phyloP scores from a whole-genome alignment of 2,329 filamentous ascomycete species.

The Fusarium setosum region DNA sequence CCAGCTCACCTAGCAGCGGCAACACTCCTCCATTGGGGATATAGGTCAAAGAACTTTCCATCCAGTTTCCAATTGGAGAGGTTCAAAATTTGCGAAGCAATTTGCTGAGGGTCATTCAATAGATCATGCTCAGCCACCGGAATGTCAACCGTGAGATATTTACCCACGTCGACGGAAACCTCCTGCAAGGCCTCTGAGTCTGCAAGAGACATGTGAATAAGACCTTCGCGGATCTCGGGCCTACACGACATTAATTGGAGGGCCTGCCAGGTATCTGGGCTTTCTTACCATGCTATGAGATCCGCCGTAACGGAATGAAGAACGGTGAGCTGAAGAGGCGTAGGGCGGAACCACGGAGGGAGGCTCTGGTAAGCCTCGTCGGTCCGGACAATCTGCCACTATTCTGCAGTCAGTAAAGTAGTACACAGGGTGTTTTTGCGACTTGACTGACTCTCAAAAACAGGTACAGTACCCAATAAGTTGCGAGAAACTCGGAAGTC shows the following conservation, averaged over 20 bases:
- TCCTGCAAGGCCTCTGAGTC: not conserved
- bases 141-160: constrained; percentile 8
- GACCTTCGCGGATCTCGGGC: constrained; percentile 11
- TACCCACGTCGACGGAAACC: not conserved
- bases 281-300: constrained; percentile 10
- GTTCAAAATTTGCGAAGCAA: constrained; percentile 3
- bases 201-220: constrained; percentile 10
- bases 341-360: constrained; percentile 4
- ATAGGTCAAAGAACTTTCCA: constrained; percentile 4
- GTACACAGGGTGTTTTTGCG: no score
- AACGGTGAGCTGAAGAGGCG: constrained; percentile 6
- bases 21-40: constrained; percentile 7
- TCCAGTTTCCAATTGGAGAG: constrained; percentile 13
- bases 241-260: not conserved
- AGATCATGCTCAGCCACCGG: not conserved
- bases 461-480: not conserved
- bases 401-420: not conserved
- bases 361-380: constrained; percentile 14
- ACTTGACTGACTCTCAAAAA: not conserved
- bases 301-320: constrained; percentile 11
- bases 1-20: not conserved
- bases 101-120: constrained; percentile 1
- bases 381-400: constrained; percentile 11
- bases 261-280: not conserved
- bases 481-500: not conserved